These are phyloP conservation scores for Actinomortierella wolfii DNA, from an alignment of 371 early-diverging fungal species.

Conservation along the genomic window DNA sequence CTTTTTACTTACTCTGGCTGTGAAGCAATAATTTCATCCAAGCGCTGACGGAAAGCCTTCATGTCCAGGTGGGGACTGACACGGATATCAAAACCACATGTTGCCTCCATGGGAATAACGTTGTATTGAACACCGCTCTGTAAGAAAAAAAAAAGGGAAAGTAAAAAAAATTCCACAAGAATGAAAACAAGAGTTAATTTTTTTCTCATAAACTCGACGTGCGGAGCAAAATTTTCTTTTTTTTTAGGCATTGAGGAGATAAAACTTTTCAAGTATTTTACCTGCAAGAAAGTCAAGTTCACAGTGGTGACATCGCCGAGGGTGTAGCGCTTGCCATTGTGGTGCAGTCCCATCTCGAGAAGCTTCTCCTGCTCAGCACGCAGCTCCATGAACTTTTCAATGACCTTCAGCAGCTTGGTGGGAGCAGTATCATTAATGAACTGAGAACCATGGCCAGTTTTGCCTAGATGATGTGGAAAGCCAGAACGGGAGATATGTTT, in stretches of 20 bases:
- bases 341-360: constrained; percentile 51
- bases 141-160: not conserved
- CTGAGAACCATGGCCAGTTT: constrained; percentile 82
- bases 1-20: constrained; percentile 49
- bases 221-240: too few species aligned
- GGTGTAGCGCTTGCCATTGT: constrained; percentile 48
- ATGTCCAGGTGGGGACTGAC: constrained; percentile 69
- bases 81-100: constrained; percentile 73
- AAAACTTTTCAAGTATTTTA: too few species aligned
- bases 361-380: constrained; percentile 58
- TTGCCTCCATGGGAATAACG: constrained; percentile 68
- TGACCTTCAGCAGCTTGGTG: constrained; percentile 59
- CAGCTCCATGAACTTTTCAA: constrained; percentile 61
- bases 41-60: constrained; percentile 50
- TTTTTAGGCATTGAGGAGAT: too few species aligned
- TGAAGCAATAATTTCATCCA: constrained; percentile 58
- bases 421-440: constrained; percentile 72
- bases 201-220: not conserved
- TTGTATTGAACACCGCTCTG: constrained; percentile 64
- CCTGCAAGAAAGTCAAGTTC: constrained; percentile 73
- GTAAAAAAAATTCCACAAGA: not conserved
- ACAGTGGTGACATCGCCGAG: constrained; percentile 81
- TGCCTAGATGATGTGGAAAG: constrained; percentile 36
- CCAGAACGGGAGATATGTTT: too few species aligned
- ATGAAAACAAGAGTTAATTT: not conserved